Base-by-base conservation (phyloP, 164 flowering plant genomes). In the Brasenia schreberi region DNA sequence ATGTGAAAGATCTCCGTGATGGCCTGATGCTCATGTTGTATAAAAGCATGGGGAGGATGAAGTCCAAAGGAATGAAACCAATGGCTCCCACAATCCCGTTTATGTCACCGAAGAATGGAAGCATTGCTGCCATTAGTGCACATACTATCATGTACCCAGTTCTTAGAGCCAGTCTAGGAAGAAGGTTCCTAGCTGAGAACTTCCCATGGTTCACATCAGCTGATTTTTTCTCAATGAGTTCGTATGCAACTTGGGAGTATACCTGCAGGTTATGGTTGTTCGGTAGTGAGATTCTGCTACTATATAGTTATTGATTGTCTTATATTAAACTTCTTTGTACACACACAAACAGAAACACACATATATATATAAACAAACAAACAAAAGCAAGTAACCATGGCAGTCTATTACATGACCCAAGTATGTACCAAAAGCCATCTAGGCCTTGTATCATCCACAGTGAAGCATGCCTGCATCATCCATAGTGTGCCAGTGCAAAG, bases 21-120 rank as follows among this genome's bases (percentile, higher is more conserved):
- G 96, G 99, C 69, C 84, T 89, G 76, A 73, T 64, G 27, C 89
- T 85, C 89, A 84, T 91, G 87, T 94, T 91, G 81, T 91, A 94
- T 18, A 94, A 82, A 56, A 91, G 85, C 97, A 90, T 90, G 3
- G 99, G 97, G 10, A 94, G 93, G 65, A 94, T 73, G 79, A 87
- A 94, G 77, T 94, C 98, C 18, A 94, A 77, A 64, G 98, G 98
- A 66, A 94, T 91, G 76, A 94, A 94, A 1, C 98, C 98, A 65
- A 94, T 69, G 5, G 96, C 97, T 23, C 98, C 98, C 0, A 94
- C 90, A 4, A 87, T 81, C 4, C 81, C 90, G 62, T 73, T 94
- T n/a, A 94, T 88, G 80, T 94, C 99, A 0, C 99, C 97, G 52
- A 94, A 94, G 75, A 91, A 94, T 4, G 99, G 99, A 45, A 94